Base-by-base conservation (phyloP, 2,329 filamentous ascomycete genomes). In the Fusarium sp. region DNA sequence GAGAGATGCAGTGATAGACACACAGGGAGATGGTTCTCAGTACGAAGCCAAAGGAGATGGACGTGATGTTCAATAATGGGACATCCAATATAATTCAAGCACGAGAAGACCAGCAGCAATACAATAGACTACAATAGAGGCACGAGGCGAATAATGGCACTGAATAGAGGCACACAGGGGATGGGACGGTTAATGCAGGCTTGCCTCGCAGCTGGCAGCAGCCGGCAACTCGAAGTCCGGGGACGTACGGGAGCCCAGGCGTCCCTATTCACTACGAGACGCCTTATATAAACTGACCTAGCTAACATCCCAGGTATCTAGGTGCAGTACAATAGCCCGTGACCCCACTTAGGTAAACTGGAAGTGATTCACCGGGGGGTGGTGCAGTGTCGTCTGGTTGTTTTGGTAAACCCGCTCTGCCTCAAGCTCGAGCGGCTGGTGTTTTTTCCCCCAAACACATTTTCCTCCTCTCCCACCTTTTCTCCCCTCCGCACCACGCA, bases 1-100 rank as follows among this genome's bases (percentile, higher is more conserved):
- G 49, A 61, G 49, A 57, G 17, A 11, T 67, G 62, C 49, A 66
- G 55, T 66, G 62, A 33, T 7, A 60, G 20, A 49, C 62, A 33
- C 17, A 29, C 4, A 63, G 59, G 49, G 40, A 38, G 20, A 60
- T 67, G 6, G 40, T 49, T 9, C 62, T 60, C n/a, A 20, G 49
- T 16, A 49, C 33, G 22, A 60, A n/a, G 27, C 17, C 27, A 31
- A 62, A 11, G 51, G 46, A 35, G 36, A 22, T 29, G 46, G 11
- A 33, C 20, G 35, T 38, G 27, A 27, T 20, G 22, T 17, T 22
- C 42, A n/a, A 40, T 7, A 44, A 16, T 9, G n/a, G 14, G 9
- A 17, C 46, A 51, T 31, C 10, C 10, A 29, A 14, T n/a, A 51
- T 31, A 20, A 51, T 14, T 17, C 14, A 4, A 36, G 36, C 12